Evolutionary conservation across 768 basidiomycete species (phyloP).

Genomic region (Tricholoma matsutake): DNA sequence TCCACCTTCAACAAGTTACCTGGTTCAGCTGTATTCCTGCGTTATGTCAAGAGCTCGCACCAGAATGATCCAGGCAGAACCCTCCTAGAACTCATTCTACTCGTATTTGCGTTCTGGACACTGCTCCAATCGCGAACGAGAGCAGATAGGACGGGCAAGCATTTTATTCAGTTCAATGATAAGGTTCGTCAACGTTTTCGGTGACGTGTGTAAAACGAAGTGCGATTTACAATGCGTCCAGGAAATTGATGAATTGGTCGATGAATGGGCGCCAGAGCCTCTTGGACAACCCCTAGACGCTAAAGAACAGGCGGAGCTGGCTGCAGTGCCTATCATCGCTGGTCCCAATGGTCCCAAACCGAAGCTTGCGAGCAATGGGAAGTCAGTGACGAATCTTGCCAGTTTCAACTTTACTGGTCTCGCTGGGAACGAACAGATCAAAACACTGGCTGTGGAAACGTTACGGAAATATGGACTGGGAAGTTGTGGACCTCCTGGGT

Average conservation of each 20-base stretch:
- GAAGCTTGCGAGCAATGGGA: constrained; percentile 66
- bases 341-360: constrained; percentile 85
- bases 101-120: constrained; percentile 86
- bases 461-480: constrained; percentile 89
- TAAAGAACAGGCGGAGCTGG: constrained; percentile 66
- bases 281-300: constrained; percentile 61
- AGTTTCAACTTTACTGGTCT: constrained; percentile 92
- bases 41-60: constrained; percentile 93
- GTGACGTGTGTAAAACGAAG: background rate
- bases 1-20: constrained; percentile 71
- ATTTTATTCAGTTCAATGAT: constrained; percentile 88
- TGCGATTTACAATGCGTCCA: constrained; percentile 25
- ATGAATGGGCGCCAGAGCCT: constrained; percentile 91
- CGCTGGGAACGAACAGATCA: constrained; percentile 83
- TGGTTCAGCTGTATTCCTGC: constrained; percentile 78
- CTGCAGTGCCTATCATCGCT: constrained; percentile 68
- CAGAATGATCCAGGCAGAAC: constrained; percentile 95
- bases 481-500: constrained; percentile 93
- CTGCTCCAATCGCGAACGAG: constrained; percentile 88
- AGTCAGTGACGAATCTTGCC: constrained; percentile 80
- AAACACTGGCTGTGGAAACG: constrained; percentile 79
- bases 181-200: constrained; percentile 54
- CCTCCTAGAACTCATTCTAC: constrained; percentile 81
- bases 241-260: constrained; percentile 97
- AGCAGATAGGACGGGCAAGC: constrained; percentile 77